Evolutionary conservation across 2,329 filamentous ascomycete species (phyloP), one percentile per base, ranked within the genome.

Genomic region (Grosmannia serpens): DNA sequence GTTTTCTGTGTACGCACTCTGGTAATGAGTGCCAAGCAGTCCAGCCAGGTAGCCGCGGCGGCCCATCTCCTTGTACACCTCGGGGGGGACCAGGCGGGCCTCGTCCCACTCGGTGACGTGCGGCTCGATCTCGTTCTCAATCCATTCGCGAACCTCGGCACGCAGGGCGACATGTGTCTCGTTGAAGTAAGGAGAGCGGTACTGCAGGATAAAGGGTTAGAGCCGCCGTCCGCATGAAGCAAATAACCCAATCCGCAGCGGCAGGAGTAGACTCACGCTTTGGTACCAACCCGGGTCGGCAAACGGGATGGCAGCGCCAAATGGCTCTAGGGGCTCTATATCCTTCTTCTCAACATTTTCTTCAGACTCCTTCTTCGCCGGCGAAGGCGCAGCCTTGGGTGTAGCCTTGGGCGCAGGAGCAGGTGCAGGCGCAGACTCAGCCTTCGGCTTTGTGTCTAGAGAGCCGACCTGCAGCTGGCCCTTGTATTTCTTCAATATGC

Each of bases 41-140:
- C 94, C 94, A n/a, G 91, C 87, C 22, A 99, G 82, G 70, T 96
- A 99, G 47, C 94, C 94, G 52, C 89, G 84, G 63, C 90, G 86
- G 59, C 94, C 94, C 87, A 96, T 94, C 70, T 94, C 85, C 77
- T 95, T 92, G 82, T 96, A 99, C 68, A 99, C 89, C 65, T 84
- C 81, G 52, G 88, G 84, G 0, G 94, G 92, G 1, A 97, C 91
- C 69, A 86, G 83, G 77, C 91, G 95, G 66, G 86, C 89, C 79
- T 97, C 94, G 66, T 99, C 94, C 94, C 94, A 99, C 72, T 99
- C 94, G 47, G 85, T 88, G 59, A 97, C 89, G 66, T 92, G 81
- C 26, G 94, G 92, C 77, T 96, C 91, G 70, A 97, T 86, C 66
- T 90, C 89, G 59, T 79, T 82, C 62, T 95, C 89, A 58, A 99